Conservation (phyloP, 805 yeast genomes). For the Candida vaughaniae region DNA sequence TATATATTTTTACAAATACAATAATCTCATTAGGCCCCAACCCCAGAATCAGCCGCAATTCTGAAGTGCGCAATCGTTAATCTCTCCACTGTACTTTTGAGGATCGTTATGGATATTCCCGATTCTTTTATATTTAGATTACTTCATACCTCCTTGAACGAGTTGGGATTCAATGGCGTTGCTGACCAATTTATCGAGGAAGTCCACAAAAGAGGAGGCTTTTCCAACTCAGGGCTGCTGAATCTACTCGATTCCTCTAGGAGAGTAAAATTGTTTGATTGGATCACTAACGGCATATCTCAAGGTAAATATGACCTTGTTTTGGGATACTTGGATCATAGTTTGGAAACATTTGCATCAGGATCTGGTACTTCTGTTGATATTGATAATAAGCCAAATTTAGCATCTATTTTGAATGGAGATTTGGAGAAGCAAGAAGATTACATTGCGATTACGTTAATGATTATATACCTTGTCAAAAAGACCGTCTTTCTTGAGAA, state of each 20-base stretch:
- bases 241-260: slow-evolving; percentile 5
- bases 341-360: slow-evolving; percentile 4
- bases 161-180: slow-evolving; percentile 11
- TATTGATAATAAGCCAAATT: slow-evolving; percentile 7
- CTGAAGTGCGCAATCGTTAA: no score
- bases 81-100: no score
- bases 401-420: slow-evolving; percentile 8
- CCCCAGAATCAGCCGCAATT: no score
- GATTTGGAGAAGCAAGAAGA: slow-evolving; percentile 2
- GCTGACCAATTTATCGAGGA: slow-evolving; percentile 14
- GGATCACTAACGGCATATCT: slow-evolving; percentile 7
- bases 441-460: slow-evolving; percentile 3
- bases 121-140: slow-evolving; percentile 14
- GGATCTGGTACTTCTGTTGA: slow-evolving; percentile 3
- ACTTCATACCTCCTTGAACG: slow-evolving; percentile 12
- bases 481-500: slow-evolving; percentile 23
- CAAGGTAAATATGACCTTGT: slow-evolving; percentile 11
- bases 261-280: slow-evolving; percentile 10
- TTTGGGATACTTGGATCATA: slow-evolving; percentile 8
- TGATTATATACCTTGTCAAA: slow-evolving; percentile 24
- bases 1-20: background rate
- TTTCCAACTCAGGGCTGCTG: background rate
- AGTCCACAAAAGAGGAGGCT: slow-evolving; percentile 11
- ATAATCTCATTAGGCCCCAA: no score
- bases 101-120: no score